Evolutionary conservation across 2,329 filamentous ascomycete genomes (phyloP), one percentile per base, ranked within the genome.

Genomic region (Diplodia sapinea): DNA sequence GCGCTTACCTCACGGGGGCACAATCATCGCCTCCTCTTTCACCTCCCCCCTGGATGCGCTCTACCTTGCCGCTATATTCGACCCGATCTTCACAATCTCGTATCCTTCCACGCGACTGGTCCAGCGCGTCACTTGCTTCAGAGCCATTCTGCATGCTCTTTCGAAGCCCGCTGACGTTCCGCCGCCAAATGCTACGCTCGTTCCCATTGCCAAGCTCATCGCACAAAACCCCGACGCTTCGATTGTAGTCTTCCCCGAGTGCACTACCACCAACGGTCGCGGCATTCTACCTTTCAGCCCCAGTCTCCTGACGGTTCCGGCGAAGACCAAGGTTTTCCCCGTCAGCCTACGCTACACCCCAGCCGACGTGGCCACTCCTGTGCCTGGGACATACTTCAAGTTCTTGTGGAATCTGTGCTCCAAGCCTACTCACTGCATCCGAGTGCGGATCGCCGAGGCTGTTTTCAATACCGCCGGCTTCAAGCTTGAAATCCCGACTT

Each of bases 11-110:
- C 87, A 90, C 67, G 87, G 90, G 4, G 88, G 91, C 56, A 91
- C 90, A 67, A 85, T 99, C 72, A 95, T 99, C 73, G 94, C 93
- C 59, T 91, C 92, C 63, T 95, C 93, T 70, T 95, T 94, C 77
- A 97, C 94, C 40, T 96, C 92, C 11, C 95, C 95, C 9, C 87
- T 99, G 77, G 95, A 99, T 78, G 90, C 93, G 17, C 83, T 99
- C 67, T 99, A 98, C 79, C 88, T 99, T 29, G 93, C 95, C 69
- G 94, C 93, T 70, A 93, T 98, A 75, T 99, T 98, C 82, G 93
- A 97, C 77, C 95, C 95, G 2, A 86, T 99, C 77, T 98, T 99
- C 81, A 96, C 93, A 12, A 83, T 91, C 55, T 92, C 91, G 0
- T 97, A 93, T 78, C 93, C 94, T 0, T 82, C 84, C 69, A 90